Evolutionary conservation across 305 asterid species (phyloP).

Genomic region (Ilex paraguariensis): DNA sequence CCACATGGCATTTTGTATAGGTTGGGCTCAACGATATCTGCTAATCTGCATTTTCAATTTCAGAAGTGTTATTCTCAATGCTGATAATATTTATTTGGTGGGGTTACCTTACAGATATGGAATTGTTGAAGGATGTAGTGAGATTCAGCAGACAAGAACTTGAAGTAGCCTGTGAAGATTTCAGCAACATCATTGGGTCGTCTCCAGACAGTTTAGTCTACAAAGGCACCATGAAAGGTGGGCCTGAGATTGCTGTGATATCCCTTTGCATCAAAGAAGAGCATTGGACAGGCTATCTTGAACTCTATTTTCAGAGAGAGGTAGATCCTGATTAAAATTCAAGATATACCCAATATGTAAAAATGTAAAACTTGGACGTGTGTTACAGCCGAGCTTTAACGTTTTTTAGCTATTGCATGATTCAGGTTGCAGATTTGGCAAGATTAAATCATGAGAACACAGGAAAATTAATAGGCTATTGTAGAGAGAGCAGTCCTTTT

Average conservation of each 20-base stretch:
- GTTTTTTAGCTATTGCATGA: constrained; percentile 1
- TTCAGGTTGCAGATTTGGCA: constrained; percentile 88
- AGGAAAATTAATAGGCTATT: constrained; percentile 82
- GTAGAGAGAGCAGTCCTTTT: constrained; percentile 79
- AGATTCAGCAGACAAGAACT: constrained; percentile 87
- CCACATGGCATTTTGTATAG: constrained; percentile 55
- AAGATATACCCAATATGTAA: too few species aligned
- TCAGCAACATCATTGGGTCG: constrained; percentile 94
- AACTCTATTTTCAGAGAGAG: constrained; percentile 90
- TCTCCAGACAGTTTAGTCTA: constrained; percentile 80
- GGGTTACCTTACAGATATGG: constrained; percentile 53
- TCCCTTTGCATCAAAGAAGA: constrained; percentile 86
- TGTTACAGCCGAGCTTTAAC: too few species aligned
- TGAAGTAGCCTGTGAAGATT: constrained; percentile 97
- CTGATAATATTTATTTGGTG: neutral
- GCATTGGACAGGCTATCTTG: constrained; percentile 87
- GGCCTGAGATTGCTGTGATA: constrained; percentile 87
- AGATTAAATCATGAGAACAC: constrained; percentile 67
- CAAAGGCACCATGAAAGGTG: constrained; percentile 84
- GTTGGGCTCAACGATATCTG: constrained; percentile 28
- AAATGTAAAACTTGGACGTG: too few species aligned
- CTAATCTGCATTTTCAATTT: neutral
- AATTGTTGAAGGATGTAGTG: constrained; percentile 53
- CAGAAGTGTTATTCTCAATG: neutral
- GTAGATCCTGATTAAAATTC: constrained; percentile 14